phyloP scores from a whole-genome alignment of 345 rosid genomes.

The Pistacia integerrima region DNA sequence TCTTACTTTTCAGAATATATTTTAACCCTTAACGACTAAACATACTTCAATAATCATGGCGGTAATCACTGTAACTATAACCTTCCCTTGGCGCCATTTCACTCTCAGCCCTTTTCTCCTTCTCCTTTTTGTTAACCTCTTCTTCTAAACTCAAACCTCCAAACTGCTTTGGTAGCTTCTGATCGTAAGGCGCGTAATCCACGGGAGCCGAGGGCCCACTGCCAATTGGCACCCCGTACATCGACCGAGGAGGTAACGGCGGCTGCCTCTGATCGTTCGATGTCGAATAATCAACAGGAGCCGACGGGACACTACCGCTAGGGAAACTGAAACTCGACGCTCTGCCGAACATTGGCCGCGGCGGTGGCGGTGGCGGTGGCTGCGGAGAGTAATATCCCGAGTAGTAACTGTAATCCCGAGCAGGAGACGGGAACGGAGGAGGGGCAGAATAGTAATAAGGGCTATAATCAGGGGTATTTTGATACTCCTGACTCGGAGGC shows the following conservation, averaged over 20 bases:
- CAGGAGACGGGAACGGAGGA: slow-evolving; percentile 34
- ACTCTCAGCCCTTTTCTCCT: slow-evolving; percentile 37
- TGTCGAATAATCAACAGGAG: slow-evolving; percentile 44
- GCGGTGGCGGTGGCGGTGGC: slow-evolving; percentile 45
- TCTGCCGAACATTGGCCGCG: slow-evolving; percentile 45
- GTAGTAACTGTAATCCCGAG: slow-evolving; percentile 48
- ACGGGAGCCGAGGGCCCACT: slow-evolving; percentile 60
- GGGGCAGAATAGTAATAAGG: slow-evolving; percentile 50
- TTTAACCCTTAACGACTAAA: slow-evolving; percentile 9
- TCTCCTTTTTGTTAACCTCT: slow-evolving; percentile 31
- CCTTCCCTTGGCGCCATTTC: slow-evolving; percentile 38
- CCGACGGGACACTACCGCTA: slow-evolving; percentile 42
- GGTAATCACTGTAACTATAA: slow-evolving; percentile 40
- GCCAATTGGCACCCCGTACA: slow-evolving; percentile 38
- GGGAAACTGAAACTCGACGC: slow-evolving; percentile 22
- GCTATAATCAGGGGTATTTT: slow-evolving; percentile 35
- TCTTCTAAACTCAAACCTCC: slow-evolving; percentile 53
- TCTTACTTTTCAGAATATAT: background rate
- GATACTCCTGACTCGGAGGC: slow-evolving; percentile 39
- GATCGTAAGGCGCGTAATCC: slow-evolving; percentile 52
- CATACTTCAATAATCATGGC: slow-evolving; percentile 37
- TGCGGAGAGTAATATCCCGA: slow-evolving; percentile 36
- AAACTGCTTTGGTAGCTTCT: slow-evolving; percentile 37
- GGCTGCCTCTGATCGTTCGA: slow-evolving; percentile 46
- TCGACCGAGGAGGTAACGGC: slow-evolving; percentile 29